These are phyloP conservation scores for Paramarasmius palmivorus DNA, from an alignment of 1,284 basidiomycete genomes.

Conservation along the genomic window DNA sequence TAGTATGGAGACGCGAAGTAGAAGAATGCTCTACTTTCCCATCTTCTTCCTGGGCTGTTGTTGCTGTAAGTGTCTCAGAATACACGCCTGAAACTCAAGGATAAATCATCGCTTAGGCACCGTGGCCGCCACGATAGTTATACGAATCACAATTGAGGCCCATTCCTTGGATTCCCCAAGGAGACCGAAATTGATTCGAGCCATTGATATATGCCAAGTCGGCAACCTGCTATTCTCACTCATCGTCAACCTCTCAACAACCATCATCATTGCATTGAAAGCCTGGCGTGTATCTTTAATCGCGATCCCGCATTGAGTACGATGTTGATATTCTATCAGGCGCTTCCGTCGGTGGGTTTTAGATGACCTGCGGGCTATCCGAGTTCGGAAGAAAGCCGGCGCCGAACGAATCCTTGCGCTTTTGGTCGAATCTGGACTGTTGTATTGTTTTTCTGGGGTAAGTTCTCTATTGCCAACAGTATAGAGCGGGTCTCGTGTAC, in stretches of 20 bases:
- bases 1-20: slow-evolving; percentile 13
- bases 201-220: slow-evolving; percentile 18
- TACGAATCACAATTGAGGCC: slow-evolving; percentile 14
- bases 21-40: slow-evolving; percentile 16
- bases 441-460: slow-evolving; percentile 23
- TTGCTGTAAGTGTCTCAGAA: slow-evolving; percentile 8
- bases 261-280: slow-evolving; percentile 19
- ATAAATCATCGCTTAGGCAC: slow-evolving; percentile 13
- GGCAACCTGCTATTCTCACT: slow-evolving; percentile 15
- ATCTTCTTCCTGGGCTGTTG: slow-evolving; percentile 16
- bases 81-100: background rate
- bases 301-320: background rate
- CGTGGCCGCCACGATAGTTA: slow-evolving; percentile 16
- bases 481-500: no score
- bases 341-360: slow-evolving; percentile 2
- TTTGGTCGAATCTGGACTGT: slow-evolving; percentile 22
- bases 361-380: background rate
- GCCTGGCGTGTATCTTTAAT: slow-evolving; percentile 13
- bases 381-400: background rate
- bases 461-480: background rate
- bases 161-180: slow-evolving; percentile 9
- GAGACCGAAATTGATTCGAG: background rate
- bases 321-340: slow-evolving; percentile 4
- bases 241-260: slow-evolving; percentile 20
- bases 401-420: slow-evolving; percentile 17